Conservation (phyloP, 116 monocot species). For the Posidonia oceanica region DNA sequence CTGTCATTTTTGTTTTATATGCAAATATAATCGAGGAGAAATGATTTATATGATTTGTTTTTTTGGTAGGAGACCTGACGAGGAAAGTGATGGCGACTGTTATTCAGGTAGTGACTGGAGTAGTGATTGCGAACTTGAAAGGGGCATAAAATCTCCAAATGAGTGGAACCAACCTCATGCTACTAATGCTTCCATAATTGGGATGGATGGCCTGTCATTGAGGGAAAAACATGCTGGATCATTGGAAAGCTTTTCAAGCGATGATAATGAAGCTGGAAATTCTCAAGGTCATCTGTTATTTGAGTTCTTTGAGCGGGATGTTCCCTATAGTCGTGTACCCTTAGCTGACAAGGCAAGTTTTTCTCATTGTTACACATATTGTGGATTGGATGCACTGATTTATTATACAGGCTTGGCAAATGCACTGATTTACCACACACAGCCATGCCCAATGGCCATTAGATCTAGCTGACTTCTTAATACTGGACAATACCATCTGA, state of each 20-base stretch:
- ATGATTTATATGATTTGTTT: background rate
- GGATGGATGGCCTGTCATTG: slow-evolving; percentile 22
- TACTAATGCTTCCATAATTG: background rate
- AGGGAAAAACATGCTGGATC: slow-evolving; percentile 10
- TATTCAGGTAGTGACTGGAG: slow-evolving; percentile 71
- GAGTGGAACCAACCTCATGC: slow-evolving; percentile 11
- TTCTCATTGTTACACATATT: background rate
- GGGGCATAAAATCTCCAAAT: slow-evolving; percentile 14
- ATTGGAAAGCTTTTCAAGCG: slow-evolving; percentile 37
- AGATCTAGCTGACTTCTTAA: no score
- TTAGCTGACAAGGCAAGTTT: slow-evolving; percentile 66
- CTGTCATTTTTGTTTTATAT: background rate
- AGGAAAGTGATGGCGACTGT: slow-evolving; percentile 39
- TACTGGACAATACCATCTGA: no score
- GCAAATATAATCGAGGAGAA: background rate
- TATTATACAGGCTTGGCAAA: no score
- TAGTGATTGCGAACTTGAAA: slow-evolving; percentile 55
- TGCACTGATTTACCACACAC: background rate
- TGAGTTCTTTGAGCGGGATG: slow-evolving; percentile 56
- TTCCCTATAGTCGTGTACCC: slow-evolving; percentile 63
- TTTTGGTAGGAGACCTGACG: slow-evolving; percentile 26
- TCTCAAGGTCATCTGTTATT: slow-evolving; percentile 33
- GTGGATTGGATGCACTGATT: background rate
- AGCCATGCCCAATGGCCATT: background rate
- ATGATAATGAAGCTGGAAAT: slow-evolving; percentile 35